phyloP scores from a whole-genome alignment of 345 rosid species.

The Dipteronia dyeriana region DNA sequence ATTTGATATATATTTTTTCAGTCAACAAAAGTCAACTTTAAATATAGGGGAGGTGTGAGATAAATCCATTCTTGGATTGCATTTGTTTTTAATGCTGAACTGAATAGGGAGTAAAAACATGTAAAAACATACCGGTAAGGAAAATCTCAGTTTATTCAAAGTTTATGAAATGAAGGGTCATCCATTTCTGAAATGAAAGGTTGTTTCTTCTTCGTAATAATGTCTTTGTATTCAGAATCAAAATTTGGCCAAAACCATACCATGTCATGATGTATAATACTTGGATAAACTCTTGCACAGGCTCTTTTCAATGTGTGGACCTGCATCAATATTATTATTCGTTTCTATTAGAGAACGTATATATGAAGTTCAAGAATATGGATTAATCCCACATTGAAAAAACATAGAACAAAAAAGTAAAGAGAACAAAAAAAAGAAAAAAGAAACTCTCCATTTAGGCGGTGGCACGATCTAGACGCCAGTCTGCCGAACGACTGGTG shows the following conservation, averaged over 20 bases:
- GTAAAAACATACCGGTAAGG: slow-evolving; percentile 59
- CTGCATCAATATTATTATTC: slow-evolving; percentile 31
- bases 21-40: too few relatives aligned
- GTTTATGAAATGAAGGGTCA: slow-evolving; percentile 67
- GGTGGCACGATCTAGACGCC: too few relatives aligned
- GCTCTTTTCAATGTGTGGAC: slow-evolving; percentile 49
- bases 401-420: background rate
- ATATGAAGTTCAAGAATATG: too few relatives aligned
- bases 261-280: slow-evolving; percentile 66
- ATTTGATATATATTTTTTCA: too few relatives aligned
- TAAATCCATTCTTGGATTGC: too few relatives aligned
- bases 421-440: background rate
- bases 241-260: slow-evolving; percentile 91
- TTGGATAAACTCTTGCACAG: slow-evolving; percentile 52
- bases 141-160: slow-evolving; percentile 63
- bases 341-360: too few relatives aligned
- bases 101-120: too few relatives aligned
- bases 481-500: too few relatives aligned
- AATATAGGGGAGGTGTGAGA: too few relatives aligned
- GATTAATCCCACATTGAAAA: too few relatives aligned
- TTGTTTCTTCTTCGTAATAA: slow-evolving; percentile 57
- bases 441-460: background rate
- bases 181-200: slow-evolving; percentile 71
- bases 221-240: slow-evolving; percentile 70
- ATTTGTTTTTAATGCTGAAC: too few relatives aligned